phyloP scores from a whole-genome alignment of 176 grass and related monocot species.

The Urochloa ruziziensis region DNA sequence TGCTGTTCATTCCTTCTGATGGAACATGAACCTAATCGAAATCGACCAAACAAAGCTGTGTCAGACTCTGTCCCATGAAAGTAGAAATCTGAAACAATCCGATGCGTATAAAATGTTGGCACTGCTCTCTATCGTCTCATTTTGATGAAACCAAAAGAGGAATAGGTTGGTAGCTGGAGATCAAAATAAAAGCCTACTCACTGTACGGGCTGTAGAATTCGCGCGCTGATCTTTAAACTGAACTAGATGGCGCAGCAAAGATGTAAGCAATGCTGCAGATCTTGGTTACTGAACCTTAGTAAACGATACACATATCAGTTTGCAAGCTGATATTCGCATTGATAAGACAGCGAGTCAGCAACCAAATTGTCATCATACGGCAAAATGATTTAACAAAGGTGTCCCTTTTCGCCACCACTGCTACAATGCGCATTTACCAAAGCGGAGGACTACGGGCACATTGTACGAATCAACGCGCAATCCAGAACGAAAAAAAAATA shows the following conservation, averaged over 20 bases:
- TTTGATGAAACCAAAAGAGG: neutral
- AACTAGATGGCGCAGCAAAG: neutral
- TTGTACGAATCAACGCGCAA: conserved; percentile 1
- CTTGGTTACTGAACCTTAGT: conserved; percentile 11
- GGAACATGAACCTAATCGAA: conserved; percentile 43
- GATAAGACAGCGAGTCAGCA: neutral
- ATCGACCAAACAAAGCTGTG: neutral
- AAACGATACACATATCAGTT: neutral
- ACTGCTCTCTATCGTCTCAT: neutral
- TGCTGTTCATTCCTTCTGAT: conserved; percentile 55
- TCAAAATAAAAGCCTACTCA: neutral
- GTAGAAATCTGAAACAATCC: neutral
- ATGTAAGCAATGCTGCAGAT: conserved; percentile 21
- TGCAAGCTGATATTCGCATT: conserved; percentile 28
- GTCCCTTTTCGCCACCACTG: neutral
- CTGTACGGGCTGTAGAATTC: neutral
- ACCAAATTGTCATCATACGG: conserved; percentile 13
- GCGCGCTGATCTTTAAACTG: neutral
- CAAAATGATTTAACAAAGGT: conserved; percentile 20
- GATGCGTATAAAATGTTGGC: neutral
- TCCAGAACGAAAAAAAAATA: neutral
- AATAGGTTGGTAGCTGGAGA: neutral
- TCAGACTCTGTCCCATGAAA: neutral
- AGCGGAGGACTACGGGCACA: neutral
- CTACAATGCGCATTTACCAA: conserved; percentile 21